Percentiles rank a stretch among this genome's conserved stretches.
phyloP scores from a whole-genome alignment of 2,329 filamentous ascomycete genomes.

The Emergomyces pasteurianus region DNA sequence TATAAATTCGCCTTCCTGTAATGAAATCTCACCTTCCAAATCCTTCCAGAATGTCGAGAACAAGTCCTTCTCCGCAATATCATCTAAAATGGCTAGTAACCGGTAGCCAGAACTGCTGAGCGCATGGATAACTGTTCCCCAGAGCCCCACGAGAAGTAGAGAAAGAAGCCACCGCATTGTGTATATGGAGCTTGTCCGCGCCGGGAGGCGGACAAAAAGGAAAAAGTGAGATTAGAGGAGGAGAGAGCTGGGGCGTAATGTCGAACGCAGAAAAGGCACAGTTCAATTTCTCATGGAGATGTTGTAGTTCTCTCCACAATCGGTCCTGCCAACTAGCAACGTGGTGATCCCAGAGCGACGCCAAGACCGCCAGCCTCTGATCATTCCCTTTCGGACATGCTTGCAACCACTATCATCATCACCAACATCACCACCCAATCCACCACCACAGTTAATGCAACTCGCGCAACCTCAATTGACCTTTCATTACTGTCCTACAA shows the following conservation, averaged over 20 bases:
- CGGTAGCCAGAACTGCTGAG: conserved; percentile 67
- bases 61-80: conserved; percentile 63
- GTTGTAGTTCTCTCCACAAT: background rate
- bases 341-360: conserved; percentile 27
- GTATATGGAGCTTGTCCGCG: conserved; percentile 15
- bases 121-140: conserved; percentile 44
- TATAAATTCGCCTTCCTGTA: background rate
- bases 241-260: background rate
- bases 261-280: background rate
- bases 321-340: conserved; percentile 34
- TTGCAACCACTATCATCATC: background rate
- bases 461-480: background rate
- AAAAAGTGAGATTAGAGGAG: conserved; percentile 9
- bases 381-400: background rate
- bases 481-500: background rate
- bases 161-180: conserved; percentile 67
- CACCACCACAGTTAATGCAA: conserved; percentile 4
- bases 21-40: conserved; percentile 29
- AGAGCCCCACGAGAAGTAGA: conserved; percentile 53
- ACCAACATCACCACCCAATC: background rate
- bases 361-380: conserved; percentile 24
- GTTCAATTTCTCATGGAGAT: background rate
- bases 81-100: conserved; percentile 76
- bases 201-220: conserved; percentile 19
- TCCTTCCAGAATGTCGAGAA: conserved; percentile 64